These are phyloP conservation scores for Perilla frutescens DNA, from an alignment of 257 asterid genomes.

Conservation along the genomic window DNA sequence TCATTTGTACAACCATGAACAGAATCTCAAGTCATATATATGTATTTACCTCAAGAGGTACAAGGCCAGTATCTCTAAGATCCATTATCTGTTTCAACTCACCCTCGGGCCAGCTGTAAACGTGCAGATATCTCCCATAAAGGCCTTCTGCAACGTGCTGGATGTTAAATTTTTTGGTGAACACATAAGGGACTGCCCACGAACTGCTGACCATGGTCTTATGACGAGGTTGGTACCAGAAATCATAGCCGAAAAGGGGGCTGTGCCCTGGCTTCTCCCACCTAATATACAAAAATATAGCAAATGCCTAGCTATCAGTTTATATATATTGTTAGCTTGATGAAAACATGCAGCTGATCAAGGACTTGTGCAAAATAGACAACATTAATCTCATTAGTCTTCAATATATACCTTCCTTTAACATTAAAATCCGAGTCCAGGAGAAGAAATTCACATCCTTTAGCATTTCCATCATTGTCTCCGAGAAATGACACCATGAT, in stretches of 20 bases:
- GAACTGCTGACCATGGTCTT: constrained; percentile 88
- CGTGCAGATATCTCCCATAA: constrained; percentile 84
- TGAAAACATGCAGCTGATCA: no score
- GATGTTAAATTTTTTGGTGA: constrained; percentile 70
- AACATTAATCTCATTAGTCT: no score
- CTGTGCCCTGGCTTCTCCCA: constrained; percentile 96
- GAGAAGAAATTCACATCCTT: constrained; percentile 82
- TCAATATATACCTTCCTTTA: constrained; percentile 71
- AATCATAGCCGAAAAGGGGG: constrained; percentile 85
- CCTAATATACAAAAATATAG: constrained; percentile 36
- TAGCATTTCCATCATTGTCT: constrained; percentile 81
- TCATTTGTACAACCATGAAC: no score
- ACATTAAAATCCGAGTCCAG: constrained; percentile 83
- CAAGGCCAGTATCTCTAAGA: constrained; percentile 82
- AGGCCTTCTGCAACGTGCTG: constrained; percentile 81
- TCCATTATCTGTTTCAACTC: constrained; percentile 82
- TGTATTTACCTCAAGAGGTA: constrained; percentile 61
- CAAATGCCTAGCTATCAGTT: no score
- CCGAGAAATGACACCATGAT: constrained; percentile 90
- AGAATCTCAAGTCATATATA: neutral
- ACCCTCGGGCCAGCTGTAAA: constrained; percentile 89
- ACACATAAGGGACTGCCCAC: constrained; percentile 84
- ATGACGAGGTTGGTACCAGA: constrained; percentile 95
- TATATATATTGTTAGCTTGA: no score
- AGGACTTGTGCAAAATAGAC: no score